Conservation (phyloP, 345 rosid species). For the Mangifera indica region DNA sequence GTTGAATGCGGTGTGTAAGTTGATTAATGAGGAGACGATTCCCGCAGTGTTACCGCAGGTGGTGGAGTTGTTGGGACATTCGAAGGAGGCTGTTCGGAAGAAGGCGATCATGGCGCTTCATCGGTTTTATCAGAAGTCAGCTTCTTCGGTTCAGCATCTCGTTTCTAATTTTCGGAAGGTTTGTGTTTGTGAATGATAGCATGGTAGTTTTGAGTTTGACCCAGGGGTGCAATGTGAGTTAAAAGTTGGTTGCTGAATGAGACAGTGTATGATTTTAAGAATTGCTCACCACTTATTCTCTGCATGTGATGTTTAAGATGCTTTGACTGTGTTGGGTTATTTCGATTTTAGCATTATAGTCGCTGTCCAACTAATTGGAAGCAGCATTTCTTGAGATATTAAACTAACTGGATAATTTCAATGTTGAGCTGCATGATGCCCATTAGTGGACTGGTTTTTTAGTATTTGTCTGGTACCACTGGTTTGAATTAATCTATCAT, state of each 20-base stretch:
- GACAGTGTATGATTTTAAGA: background rate
- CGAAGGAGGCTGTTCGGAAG: conserved; percentile 92
- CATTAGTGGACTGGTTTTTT: too few species aligned
- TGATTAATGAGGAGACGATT: conserved; percentile 97
- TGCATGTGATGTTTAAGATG: background rate
- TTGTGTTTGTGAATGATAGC: background rate
- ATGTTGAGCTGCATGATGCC: too few species aligned
- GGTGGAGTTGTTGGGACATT: conserved; percentile 73
- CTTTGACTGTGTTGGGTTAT: background rate
- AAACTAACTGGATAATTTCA: background rate
- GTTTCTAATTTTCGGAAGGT: conserved; percentile 89
- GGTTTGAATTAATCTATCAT: too few species aligned
- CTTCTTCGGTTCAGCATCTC: conserved; percentile 85
- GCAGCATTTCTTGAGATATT: too few species aligned
- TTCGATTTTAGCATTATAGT: background rate
- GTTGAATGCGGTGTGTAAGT: conserved; percentile 77
- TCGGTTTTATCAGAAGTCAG: conserved; percentile 83
- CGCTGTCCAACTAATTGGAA: background rate
- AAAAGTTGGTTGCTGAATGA: background rate
- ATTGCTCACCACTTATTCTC: background rate
- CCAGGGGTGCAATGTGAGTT: background rate
- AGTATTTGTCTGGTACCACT: too few species aligned
- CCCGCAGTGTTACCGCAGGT: conserved; percentile 96
- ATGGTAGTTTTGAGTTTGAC: background rate
- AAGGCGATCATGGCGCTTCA: conserved; percentile 99